These are phyloP conservation scores for Saccharomyces hybrid DNA, from an alignment of 1,139 yeast species.

Conservation along the genomic window DNA sequence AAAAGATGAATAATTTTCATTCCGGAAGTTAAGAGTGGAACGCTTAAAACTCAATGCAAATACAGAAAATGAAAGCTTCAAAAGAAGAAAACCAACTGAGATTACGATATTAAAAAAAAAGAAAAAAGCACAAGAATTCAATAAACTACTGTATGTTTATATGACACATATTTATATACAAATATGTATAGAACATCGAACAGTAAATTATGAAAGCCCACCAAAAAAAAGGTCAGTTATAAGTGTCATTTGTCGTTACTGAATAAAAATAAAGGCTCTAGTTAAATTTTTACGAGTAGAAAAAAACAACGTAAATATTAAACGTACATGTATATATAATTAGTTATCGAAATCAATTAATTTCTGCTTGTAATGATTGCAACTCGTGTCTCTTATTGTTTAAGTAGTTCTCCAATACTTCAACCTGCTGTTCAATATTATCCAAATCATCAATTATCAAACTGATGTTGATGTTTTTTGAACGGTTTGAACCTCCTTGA, in stretches of 20 bases:
- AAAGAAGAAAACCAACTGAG: neutral
- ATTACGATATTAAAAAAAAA: neutral
- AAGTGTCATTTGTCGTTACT: neutral
- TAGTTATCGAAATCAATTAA: slow-evolving; percentile 18
- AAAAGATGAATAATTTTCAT: neutral
- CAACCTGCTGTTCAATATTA: slow-evolving; percentile 48
- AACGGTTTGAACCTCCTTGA: slow-evolving; percentile 9
- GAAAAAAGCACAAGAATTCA: neutral
- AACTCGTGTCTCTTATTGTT: slow-evolving; percentile 42
- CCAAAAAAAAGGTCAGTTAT: neutral
- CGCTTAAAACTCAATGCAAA: neutral
- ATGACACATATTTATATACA: neutral
- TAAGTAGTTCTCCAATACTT: slow-evolving; percentile 45
- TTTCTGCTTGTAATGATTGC: slow-evolving; percentile 36
- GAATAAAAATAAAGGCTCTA: neutral
- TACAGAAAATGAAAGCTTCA: neutral
- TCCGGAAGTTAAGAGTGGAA: neutral
- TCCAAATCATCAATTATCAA: slow-evolving; percentile 40
- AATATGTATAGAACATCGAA: neutral
- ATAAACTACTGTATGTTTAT: neutral
- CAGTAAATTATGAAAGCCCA: neutral
- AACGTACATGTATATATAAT: neutral
- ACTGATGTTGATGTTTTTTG: slow-evolving; percentile 23
- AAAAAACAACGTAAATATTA: neutral
- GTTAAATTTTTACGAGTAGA: neutral